Base-by-base conservation (phyloP, 352 stramenopile species). In the Pythium vanterpoolii region DNA sequence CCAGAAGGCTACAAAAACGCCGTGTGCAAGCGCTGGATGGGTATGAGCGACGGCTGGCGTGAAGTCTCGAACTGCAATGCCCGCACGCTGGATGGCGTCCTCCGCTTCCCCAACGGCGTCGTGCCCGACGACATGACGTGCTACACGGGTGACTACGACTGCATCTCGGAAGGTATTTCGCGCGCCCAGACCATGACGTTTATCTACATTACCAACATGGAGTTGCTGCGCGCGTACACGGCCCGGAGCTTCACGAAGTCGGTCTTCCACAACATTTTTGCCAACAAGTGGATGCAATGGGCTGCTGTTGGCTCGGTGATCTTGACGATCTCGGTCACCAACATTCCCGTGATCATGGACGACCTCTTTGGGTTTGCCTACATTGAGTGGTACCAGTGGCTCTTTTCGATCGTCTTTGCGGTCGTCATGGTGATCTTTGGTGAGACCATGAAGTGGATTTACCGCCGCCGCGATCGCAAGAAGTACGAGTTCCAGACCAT, bases 271-370 rank as follows among this genome's bases (percentile, higher is more conserved):
- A 68, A 87, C 53, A 75, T 86, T 45, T 86, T 88, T 61, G 66
- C 74, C 50, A 90, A 90, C 71, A 90, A 90, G 74, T 90, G 74
- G 74, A 88, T 90, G 78, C 77, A 87, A 51, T 81, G 78, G 64
- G 80, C 80, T 23, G 77, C 80, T 30, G 56, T 88, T 14, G 80
- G 78, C 16, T 87, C 76, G 8, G 40, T 90, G 8, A 61, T 68
- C 1, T 47, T 90, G 38, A 90, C 80, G n/a, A 24, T 89, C 0
- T 83, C 69, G 4, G 76, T 90, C 56, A 90, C 78, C 1, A 87
- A 85, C 49, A 86, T 90, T 52, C 78, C 78, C 16, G 66, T 87
- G 30, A 59, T 90, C 44, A 83, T 69, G 46, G 76, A 86, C 39
- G 74, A 87, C 45, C 55, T 90, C 21, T 90, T 90, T 42, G 80